Evolutionary conservation across 2,329 filamentous ascomycete species (phyloP), one percentile per base, ranked within the genome.

Genomic region (Colletotrichum gloeosporioides): DNA sequence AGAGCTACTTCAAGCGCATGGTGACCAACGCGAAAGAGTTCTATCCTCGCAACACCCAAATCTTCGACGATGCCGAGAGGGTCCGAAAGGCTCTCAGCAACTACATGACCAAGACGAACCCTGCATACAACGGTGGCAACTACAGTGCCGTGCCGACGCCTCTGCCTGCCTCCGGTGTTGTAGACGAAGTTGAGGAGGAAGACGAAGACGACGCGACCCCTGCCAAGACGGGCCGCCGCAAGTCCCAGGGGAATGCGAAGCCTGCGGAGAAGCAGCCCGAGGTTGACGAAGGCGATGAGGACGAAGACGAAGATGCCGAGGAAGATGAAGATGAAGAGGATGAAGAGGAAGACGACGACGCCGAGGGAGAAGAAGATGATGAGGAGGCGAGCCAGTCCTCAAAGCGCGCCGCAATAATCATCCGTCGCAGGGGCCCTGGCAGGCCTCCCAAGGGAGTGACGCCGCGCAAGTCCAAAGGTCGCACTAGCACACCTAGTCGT

Each of bases 1-100:
- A 98, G 84, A 93, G 94, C 81, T 96, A 96, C 82, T 91, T 96
- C 82, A 98, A 97, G 87, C 93, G 95, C 78, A 94, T 98, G 90
- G 94, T 98, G 71, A 90, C 92, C 78, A 98, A 98, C 82, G 95
- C 95, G 44, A 98, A 98, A 84, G 93, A 95, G 70, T 97, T 92
- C 85, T 96, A 96, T 81, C 89, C 93, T 76, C 93, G 93, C 79
- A 90, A 90, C 59, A 95, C 95, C 0, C 87, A 92, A 73, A 89
- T 94, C 49, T 96, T 94, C 82, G 93, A 95, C 59, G 95, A 98
- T 86, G 95, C 96, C 10, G 96, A 98, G 84, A 92, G 95, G 65
- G 91, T 98, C 62, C 91, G 96, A 63, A 98, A 98, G 85, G 93
- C 95, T 4, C 89, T 96, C 55, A 96, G 94, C 83, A 96, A 96